Evolutionary conservation across 352 stramenopile species (phyloP), one percentile per base, ranked within the genome.

Genomic region (Phytopythium montanum): DNA sequence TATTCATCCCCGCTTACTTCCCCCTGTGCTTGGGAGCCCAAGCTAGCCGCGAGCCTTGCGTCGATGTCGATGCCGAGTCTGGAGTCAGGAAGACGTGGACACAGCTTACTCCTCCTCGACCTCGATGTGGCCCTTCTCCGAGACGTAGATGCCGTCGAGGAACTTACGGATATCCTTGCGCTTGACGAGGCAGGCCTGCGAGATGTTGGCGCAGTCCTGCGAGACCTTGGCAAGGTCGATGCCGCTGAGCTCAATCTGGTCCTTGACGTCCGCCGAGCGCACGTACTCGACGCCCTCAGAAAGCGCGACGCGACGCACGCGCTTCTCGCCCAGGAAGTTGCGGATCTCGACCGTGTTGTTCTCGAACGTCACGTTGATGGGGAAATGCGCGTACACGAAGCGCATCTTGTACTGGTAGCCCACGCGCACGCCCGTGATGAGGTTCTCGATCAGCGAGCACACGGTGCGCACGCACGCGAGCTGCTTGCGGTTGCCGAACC

Each of bases 61-160:
- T 38, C 33, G 33, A 38, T 38, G 33, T 16, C 33, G 39, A 65
- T 66, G 48, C 55, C 33, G 18, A 12, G n/a, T 39, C 26, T n/a
- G n/a, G n/a, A n/a, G n/a, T n/a, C 52, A 4, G 48, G 0, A 5
- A 19, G 9, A 28, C 28, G 19, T 26, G 16, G 18, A 3, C 16
- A 42, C 48, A 57, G 48, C 61, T 88, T 92, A 90, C 12, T 81
- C 62, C 49, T 83, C 75, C 54, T 70, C 69, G 53, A 81, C 73
- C 70, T 91, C 73, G 62, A 90, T 88, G 76, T 95, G 74, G 72
- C 72, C 82, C 88, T 99, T 99, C 75, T 99, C 96, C 44, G 86
- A 98, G 54, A 99, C 97, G 87, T 99, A 99, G 78, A 99, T 99
- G 97, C 97, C 97, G 79, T 99, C 97, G 51, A 99, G 87, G 89